A percentile compares a stretch with the other conserved stretches of the same genome.
Conservation (phyloP, 306 rosid species). For the Lathyrus oleraceus region DNA sequence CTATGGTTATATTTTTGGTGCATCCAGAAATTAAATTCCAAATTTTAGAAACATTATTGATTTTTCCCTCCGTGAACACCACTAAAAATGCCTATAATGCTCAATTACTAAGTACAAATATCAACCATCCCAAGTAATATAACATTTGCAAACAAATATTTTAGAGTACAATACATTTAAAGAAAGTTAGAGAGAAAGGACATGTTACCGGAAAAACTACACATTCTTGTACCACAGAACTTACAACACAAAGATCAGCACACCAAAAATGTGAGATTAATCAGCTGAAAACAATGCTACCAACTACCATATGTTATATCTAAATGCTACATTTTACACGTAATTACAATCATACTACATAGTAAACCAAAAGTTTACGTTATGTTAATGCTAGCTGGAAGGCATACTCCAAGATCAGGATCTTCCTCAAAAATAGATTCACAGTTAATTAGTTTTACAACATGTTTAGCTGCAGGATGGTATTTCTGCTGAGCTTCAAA, state of each 20-base stretch:
- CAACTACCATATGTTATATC: conserved; percentile 45
- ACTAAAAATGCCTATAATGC: too few species aligned
- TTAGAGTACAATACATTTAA: background rate
- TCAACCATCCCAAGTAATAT: too few species aligned
- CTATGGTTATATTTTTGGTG: too few species aligned
- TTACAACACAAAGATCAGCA: conserved; percentile 41
- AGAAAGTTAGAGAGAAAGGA: background rate
- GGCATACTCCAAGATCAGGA: conserved; percentile 58
- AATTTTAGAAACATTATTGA: too few species aligned
- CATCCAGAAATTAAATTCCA: too few species aligned
- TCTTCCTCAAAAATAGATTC: conserved; percentile 55
- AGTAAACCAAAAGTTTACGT: conserved; percentile 46
- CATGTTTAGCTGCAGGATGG: conserved; percentile 32
- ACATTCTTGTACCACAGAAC: conserved; percentile 37
- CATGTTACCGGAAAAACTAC: conserved; percentile 5
- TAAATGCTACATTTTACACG: conserved; percentile 59
- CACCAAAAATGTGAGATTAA: conserved; percentile 42
- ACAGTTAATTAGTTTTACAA: conserved; percentile 56
- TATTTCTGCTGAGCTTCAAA: conserved; percentile 56
- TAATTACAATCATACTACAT: conserved; percentile 52
- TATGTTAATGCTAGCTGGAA: conserved; percentile 73
- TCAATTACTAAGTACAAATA: too few species aligned
- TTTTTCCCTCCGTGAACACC: too few species aligned
- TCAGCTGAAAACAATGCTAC: conserved; percentile 40
- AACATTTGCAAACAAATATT: background rate